Evolutionary conservation across 768 basidiomycete genomes (phyloP).

Genomic region (Ramaria sp.): DNA sequence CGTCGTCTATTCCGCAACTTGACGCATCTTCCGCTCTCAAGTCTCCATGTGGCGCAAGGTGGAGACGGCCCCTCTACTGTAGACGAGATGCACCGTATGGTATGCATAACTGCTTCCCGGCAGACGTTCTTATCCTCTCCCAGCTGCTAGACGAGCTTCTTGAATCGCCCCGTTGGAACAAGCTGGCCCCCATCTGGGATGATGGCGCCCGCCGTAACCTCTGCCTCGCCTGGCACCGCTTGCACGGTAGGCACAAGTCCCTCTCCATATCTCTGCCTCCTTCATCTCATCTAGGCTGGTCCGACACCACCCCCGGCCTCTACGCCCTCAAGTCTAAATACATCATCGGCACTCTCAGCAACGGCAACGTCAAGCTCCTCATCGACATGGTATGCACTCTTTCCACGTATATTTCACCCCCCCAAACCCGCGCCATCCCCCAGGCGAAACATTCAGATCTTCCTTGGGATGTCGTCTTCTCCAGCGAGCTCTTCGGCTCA

Average conservation of each 20-base stretch:
- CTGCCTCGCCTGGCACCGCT: conserved; percentile 48
- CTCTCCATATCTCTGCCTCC: neutral
- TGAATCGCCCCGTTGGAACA: conserved; percentile 34
- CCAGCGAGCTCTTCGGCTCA: conserved; percentile 44
- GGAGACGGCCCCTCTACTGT: conserved; percentile 38
- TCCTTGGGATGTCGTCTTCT: conserved; percentile 56
- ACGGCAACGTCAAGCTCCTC: conserved; percentile 51
- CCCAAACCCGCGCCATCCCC: neutral
- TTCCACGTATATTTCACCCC: neutral
- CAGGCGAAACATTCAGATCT: conserved; percentile 52
- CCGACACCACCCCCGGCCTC: conserved; percentile 40
- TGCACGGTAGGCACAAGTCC: conserved; percentile 20
- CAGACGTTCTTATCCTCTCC: neutral
- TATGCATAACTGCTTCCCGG: conserved; percentile 12
- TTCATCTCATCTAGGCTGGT: conserved; percentile 36
- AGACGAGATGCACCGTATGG: conserved; percentile 48
- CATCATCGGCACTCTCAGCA: conserved; percentile 46
- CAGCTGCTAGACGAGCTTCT: conserved; percentile 53
- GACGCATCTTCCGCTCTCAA: neutral
- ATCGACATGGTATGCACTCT: conserved; percentile 40
- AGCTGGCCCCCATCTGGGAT: conserved; percentile 34
- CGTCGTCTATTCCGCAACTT: neutral
- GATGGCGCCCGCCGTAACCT: conserved; percentile 32
- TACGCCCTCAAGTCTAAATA: conserved; percentile 36
- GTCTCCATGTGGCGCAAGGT: conserved; percentile 32